Evolutionary conservation across 768 basidiomycete genomes (phyloP).

Genomic region (Cyclocybe cylindracea): DNA sequence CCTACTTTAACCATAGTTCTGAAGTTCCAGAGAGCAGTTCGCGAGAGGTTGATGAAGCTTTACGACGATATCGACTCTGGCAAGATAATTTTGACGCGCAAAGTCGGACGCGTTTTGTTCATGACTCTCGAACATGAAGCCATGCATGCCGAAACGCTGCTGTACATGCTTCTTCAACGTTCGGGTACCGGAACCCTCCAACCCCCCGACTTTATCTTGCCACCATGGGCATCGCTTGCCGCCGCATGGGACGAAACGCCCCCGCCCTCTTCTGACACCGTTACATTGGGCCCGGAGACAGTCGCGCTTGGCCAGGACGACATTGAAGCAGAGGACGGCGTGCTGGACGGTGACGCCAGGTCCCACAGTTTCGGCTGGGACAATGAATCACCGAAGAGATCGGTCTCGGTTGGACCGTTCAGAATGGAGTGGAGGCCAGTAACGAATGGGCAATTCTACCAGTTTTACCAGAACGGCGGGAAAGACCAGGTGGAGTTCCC

Average conservation of each 20-base stretch:
- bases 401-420: slow-evolving; percentile 66
- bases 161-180: slow-evolving; percentile 92
- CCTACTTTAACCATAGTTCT: slow-evolving; percentile 71
- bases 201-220: slow-evolving; percentile 72
- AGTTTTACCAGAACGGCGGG: slow-evolving; percentile 53
- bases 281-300: slow-evolving; percentile 58
- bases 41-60: slow-evolving; percentile 66
- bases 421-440: slow-evolving; percentile 84
- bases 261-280: slow-evolving; percentile 39
- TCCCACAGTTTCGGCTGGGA: slow-evolving; percentile 92
- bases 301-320: slow-evolving; percentile 85
- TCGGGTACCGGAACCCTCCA: slow-evolving; percentile 78
- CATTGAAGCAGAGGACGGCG: slow-evolving; percentile 64
- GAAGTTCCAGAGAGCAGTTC: slow-evolving; percentile 76
- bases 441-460: slow-evolving; percentile 84
- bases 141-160: slow-evolving; percentile 86
- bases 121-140: slow-evolving; percentile 94
- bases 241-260: slow-evolving; percentile 51
- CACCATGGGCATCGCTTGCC: slow-evolving; percentile 64
- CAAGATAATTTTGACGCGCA: slow-evolving; percentile 57
- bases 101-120: slow-evolving; percentile 77
- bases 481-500: slow-evolving; percentile 55
- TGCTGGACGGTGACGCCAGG: slow-evolving; percentile 34
- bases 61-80: slow-evolving; percentile 69
- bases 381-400: slow-evolving; percentile 77